Evolutionary conservation across 202 grass and related monocot species (phyloP).

Genomic region (Musa balbisiana): DNA sequence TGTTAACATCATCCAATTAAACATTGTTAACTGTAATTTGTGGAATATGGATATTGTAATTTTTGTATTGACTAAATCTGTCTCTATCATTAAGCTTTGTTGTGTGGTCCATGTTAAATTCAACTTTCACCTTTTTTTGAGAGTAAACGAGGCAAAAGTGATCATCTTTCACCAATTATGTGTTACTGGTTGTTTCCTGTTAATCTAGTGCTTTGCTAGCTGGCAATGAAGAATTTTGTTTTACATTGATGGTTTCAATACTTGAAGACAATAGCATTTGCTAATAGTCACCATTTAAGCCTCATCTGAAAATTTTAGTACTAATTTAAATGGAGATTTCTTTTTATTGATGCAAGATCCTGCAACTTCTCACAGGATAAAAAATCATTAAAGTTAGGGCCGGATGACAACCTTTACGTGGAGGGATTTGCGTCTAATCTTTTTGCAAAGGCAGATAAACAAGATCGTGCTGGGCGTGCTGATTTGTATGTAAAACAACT

Average conservation of each 20-base stretch:
- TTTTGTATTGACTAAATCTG: no score
- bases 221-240: neutral
- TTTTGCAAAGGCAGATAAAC: constrained; percentile 97
- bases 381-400: constrained; percentile 55
- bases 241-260: neutral
- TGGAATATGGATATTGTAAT: no score
- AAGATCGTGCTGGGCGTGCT: constrained; percentile 84
- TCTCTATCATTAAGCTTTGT: neutral
- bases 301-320: neutral
- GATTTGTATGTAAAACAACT: constrained; percentile 50
- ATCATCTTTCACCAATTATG: neutral
- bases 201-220: neutral
- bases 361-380: constrained; percentile 56
- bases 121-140: neutral
- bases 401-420: constrained; percentile 77
- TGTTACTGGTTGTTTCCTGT: neutral
- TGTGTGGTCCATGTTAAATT: neutral
- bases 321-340: neutral
- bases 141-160: no score
- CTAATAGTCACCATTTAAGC: neutral
- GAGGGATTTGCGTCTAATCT: constrained; percentile 93
- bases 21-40: no score
- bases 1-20: no score
- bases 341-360: neutral
- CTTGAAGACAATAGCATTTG: neutral